These are phyloP conservation scores for Crucihimalaya himalaica DNA, from an alignment of 345 rosid species.

Conservation along the genomic window DNA sequence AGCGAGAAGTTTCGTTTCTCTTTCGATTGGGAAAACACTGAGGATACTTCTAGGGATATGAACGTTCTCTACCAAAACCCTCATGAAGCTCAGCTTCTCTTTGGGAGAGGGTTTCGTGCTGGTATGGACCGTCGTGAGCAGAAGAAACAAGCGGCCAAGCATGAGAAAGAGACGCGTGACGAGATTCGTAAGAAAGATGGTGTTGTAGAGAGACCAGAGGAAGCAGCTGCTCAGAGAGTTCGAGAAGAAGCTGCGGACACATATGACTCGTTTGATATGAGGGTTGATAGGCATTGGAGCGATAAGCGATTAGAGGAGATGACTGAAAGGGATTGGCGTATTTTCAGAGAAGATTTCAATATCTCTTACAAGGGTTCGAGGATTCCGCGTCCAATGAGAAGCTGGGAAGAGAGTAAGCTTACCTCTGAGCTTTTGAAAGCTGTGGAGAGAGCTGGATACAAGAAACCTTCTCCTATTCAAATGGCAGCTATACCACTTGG, in stretches of 20 bases:
- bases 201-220: conserved; percentile 83
- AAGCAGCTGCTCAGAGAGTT: conserved; percentile 71
- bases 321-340: conserved; percentile 97
- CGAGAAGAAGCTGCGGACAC: conserved; percentile 80
- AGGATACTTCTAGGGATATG: conserved; percentile 91
- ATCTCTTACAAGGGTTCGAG: conserved; percentile 92
- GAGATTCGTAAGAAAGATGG: conserved; percentile 88
- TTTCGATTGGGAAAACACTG: conserved; percentile 94
- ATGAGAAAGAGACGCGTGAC: conserved; percentile 84
- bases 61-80: conserved; percentile 85
- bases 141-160: conserved; percentile 90
- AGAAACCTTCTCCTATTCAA: conserved; percentile 86
- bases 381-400: conserved; percentile 93
- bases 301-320: conserved; percentile 90
- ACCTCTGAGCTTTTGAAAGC: conserved; percentile 72
- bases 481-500: conserved; percentile 96
- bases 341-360: conserved; percentile 87
- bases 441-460: conserved; percentile 86
- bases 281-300: conserved; percentile 91
- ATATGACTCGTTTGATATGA: conserved; percentile 94
- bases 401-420: conserved; percentile 86
- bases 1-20: conserved; percentile 94
- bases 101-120: conserved; percentile 91
- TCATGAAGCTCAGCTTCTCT: conserved; percentile 91
- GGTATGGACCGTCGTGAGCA: conserved; percentile 97